These are phyloP conservation scores for Xylariaceae sp. DNA, from an alignment of 2,329 filamentous ascomycete genomes.

Conservation along the genomic window DNA sequence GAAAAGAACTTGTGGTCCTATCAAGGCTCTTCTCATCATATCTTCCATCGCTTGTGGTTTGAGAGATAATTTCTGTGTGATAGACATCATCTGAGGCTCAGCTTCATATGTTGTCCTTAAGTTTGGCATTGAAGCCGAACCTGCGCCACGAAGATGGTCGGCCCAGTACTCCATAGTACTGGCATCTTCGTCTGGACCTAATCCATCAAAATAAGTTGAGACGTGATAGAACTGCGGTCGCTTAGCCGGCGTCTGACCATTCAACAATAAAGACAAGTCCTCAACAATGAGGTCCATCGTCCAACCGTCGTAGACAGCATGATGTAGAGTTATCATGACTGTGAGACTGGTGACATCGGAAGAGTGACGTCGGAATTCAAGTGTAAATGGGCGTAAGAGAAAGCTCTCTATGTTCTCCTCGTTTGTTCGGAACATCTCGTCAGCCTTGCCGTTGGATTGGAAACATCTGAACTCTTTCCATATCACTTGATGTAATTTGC, in stretches of 20 bases:
- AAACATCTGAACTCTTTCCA: conserved; percentile 49
- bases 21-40: conserved; percentile 37
- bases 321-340: conserved; percentile 63
- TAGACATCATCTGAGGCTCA: conserved; percentile 25
- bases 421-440: conserved; percentile 31
- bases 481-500: conserved; percentile 58
- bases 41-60: conserved; percentile 32
- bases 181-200: conserved; percentile 31
- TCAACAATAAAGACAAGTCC: conserved; percentile 58
- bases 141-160: conserved; percentile 56
- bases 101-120: conserved; percentile 41
- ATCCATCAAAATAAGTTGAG: conserved; percentile 39
- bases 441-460: conserved; percentile 38
- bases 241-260: conserved; percentile 19
- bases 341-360: conserved; percentile 23
- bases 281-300: conserved; percentile 70
- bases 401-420: conserved; percentile 36
- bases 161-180: conserved; percentile 64
- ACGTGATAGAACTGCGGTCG: conserved; percentile 61
- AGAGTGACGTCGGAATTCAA: conserved; percentile 46
- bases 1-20: conserved; percentile 68
- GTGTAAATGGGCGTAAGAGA: conserved; percentile 53
- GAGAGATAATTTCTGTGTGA: conserved; percentile 31
- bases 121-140: conserved; percentile 54
- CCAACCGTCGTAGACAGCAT: conserved; percentile 92